phyloP scores from a whole-genome alignment of 495 filamentous ascomycete genomes.

The Penicillium cataractarum region DNA sequence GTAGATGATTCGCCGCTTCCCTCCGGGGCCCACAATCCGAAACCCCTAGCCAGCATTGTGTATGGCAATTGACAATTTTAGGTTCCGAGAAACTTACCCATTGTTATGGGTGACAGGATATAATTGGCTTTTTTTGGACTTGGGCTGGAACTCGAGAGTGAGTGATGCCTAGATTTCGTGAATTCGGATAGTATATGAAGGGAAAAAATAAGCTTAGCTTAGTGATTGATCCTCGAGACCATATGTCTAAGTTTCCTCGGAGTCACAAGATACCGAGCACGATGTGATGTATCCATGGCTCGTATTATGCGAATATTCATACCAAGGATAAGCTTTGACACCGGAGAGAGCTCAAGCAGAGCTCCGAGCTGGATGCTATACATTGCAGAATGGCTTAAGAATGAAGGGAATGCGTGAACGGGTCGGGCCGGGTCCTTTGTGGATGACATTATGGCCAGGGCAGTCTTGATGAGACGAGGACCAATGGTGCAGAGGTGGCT shows the following conservation, averaged over 20 bases:
- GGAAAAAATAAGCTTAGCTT: neutral
- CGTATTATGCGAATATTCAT: too few species aligned
- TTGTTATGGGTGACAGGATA: neutral
- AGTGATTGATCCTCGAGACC: too few species aligned
- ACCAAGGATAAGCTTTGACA: too few species aligned
- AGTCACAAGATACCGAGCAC: too few species aligned
- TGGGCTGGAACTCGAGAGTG: neutral
- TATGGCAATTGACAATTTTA: neutral
- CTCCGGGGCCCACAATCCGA: neutral
- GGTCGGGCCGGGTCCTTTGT: neutral
- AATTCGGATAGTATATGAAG: neutral
- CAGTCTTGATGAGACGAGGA: neutral
- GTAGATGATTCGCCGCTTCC: neutral
- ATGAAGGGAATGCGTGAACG: neutral
- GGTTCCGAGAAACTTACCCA: neutral
- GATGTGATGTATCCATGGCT: too few species aligned
- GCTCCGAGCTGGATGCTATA: too few species aligned
- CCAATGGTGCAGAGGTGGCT: too few species aligned
- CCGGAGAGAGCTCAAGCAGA: too few species aligned
- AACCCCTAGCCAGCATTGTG: neutral
- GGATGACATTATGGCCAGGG: neutral
- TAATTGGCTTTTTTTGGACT: neutral
- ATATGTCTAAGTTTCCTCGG: too few species aligned
- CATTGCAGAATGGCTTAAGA: too few species aligned
- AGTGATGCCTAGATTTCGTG: neutral